Evolutionary conservation across 345 rosid species (phyloP), one percentile per base, ranked within the genome.

Genomic region (Raphanus sativus): DNA sequence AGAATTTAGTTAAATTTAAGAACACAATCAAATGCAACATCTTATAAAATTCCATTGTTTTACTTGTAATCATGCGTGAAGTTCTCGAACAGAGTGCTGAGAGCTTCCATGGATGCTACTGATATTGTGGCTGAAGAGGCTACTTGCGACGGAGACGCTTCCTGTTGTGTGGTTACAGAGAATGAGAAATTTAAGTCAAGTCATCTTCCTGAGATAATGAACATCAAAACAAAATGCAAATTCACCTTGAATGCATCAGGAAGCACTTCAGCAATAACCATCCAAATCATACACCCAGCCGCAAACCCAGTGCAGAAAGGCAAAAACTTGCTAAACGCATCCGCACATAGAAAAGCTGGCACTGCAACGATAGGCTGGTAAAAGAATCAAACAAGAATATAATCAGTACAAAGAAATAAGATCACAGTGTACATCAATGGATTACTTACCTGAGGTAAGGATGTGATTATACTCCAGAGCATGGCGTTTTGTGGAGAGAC

Each of bases 21-120:
- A 50, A 50, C 55, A 45, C 17, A 2, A n/a, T n/a, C 55, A 50
- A 50, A 50, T 2, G 55, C 21, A 50, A n/a, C 6, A n/a, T 2
- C 17, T 48, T 48, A 40, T 40, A 10, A 33, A 8, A 8, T 38
- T 38, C 8, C 2, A 40, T 13, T 38, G 2, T 15, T n/a, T 48
- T 50, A 50, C 55, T 50, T 50, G 55, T 50, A 50, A 50, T 50
- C 55, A 50, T 50, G 55, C 17, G 21, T 50, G 55, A 50, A 50
- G 2, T 50, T 50, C 3, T 50, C 55, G 55, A 50, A 50, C n/a
- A 50, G 17, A 5, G 55, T 50, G 55, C 55, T 50, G 2, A 50
- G 55, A n/a, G 55, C 55, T 50, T 50, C 55, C 55, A 50, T 50
- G 55, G 55, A 50, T n/a, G 55, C 55, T 50, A 50, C 55, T n/a